Evolutionary conservation across 805 yeast genomes (phyloP).

Genomic region (Ogataea ramenticola): DNA sequence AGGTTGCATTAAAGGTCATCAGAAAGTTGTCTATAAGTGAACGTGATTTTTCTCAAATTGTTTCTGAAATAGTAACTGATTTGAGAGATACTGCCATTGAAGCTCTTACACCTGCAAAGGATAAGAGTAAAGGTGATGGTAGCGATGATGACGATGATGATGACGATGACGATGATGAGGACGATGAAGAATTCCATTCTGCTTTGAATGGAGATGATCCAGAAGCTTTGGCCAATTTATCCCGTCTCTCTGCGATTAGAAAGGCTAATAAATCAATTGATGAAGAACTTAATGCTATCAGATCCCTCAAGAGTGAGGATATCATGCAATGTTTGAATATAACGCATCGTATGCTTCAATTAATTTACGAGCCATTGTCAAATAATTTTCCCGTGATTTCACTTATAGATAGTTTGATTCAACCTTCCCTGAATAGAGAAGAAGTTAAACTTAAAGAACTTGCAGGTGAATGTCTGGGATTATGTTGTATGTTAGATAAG

Average conservation of each 20-base stretch:
- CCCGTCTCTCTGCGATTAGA: slow-evolving; percentile 22
- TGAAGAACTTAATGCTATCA: slow-evolving; percentile 29
- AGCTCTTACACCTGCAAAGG: slow-evolving; percentile 23
- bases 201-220: slow-evolving; percentile 24
- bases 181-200: slow-evolving; percentile 16
- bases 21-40: slow-evolving; percentile 69
- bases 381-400: slow-evolving; percentile 62
- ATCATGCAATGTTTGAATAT: slow-evolving; percentile 59
- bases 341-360: slow-evolving; percentile 61
- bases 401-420: slow-evolving; percentile 66
- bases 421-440: slow-evolving; percentile 65
- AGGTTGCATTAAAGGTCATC: slow-evolving; percentile 56
- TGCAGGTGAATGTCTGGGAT: slow-evolving; percentile 72
- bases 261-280: slow-evolving; percentile 25
- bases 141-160: slow-evolving; percentile 6
- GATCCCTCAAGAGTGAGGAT: slow-evolving; percentile 37
- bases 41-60: slow-evolving; percentile 75
- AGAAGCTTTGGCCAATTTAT: slow-evolving; percentile 18
- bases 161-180: slow-evolving; percentile 17
- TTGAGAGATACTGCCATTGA: slow-evolving; percentile 59
- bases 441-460: slow-evolving; percentile 48
- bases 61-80: slow-evolving; percentile 82
- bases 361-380: slow-evolving; percentile 56
- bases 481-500: slow-evolving; percentile 67
- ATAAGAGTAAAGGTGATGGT: slow-evolving; percentile 13